A percentile compares a stretch with the other conserved stretches of the same genome.
Conservation (phyloP, 2,329 filamentous ascomycete genomes). For the Penicillium freii region DNA sequence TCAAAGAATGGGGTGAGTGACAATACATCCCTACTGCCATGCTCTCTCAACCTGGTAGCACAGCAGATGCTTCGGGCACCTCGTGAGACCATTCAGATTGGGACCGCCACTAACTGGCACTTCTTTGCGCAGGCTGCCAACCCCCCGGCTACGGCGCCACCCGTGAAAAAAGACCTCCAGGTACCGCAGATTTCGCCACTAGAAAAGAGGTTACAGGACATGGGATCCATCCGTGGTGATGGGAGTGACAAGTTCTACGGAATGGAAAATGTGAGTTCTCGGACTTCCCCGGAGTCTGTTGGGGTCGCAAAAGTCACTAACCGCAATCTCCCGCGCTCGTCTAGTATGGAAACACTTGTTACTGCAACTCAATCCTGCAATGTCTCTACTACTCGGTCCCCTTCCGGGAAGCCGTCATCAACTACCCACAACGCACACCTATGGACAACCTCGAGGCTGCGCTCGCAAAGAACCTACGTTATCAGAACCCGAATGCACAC, state of each 20-base stretch:
- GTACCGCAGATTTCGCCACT: conserved; percentile 57
- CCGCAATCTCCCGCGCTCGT: conserved; percentile 7
- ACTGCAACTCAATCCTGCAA: conserved; percentile 98
- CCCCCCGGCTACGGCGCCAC: conserved; percentile 46
- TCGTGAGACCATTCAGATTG: conserved; percentile 15
- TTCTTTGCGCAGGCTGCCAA: conserved; percentile 44
- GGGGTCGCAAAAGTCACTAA: conserved; percentile 17
- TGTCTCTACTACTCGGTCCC: conserved; percentile 93
- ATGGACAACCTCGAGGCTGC: conserved; percentile 66
- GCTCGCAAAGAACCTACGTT: conserved; percentile 49
- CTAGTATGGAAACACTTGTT: conserved; percentile 97
- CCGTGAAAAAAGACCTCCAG: conserved; percentile 60
- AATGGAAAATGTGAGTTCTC: conserved; percentile 83
- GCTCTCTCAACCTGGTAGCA: conserved; percentile 15
- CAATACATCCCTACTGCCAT: conserved; percentile 10
- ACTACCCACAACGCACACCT: conserved; percentile 74
- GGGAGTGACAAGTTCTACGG: conserved; percentile 98
- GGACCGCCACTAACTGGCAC: conserved; percentile 18
- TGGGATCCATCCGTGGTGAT: conserved; percentile 76
- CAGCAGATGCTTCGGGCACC: conserved; percentile 14
- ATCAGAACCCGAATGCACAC: conserved; percentile 59
- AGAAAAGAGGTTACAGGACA: conserved; percentile 75
- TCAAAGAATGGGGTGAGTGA: conserved; percentile 40
- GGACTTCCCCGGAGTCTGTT: background rate
- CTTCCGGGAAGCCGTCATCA: conserved; percentile 91